Evolutionary conservation across 2,329 filamentous ascomycete genomes (phyloP).

Genomic region (Gaeumannomyces sp.): DNA sequence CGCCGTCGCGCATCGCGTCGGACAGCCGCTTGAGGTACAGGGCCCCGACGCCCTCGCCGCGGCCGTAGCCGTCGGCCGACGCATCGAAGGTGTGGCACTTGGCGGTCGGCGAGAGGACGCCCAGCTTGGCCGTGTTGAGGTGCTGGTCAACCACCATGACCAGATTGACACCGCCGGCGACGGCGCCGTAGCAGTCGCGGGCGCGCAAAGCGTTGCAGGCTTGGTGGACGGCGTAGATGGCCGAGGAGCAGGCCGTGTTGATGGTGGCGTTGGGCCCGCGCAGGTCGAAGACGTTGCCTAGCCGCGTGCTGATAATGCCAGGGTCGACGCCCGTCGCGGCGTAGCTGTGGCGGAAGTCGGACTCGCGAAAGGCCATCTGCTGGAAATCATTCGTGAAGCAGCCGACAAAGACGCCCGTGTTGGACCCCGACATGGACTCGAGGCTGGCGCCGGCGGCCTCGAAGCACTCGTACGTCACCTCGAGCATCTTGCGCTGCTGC

Average conservation of each 20-base stretch:
- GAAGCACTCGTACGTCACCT: neutral
- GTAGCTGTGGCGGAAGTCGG: neutral
- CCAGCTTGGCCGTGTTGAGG: constrained; percentile 23
- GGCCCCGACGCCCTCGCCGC: constrained; percentile 52
- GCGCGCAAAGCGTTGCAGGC: constrained; percentile 41
- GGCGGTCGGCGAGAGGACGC: constrained; percentile 17
- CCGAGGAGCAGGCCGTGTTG: constrained; percentile 25
- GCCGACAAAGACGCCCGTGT: constrained; percentile 2
- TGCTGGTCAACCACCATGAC: constrained; percentile 11
- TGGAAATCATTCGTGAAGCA: constrained; percentile 3
- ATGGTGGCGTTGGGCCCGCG: neutral
- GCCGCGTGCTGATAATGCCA: constrained; percentile 18
- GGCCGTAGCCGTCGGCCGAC: constrained; percentile 39
- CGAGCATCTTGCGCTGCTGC: constrained; percentile 5
- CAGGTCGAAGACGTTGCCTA: neutral
- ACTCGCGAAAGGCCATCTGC: neutral
- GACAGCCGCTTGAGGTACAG: constrained; percentile 53
- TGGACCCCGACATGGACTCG: neutral
- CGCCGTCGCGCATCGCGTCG: constrained; percentile 42
- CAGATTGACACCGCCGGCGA: neutral
- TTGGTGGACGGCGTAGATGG: constrained; percentile 45
- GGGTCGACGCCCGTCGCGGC: constrained; percentile 14
- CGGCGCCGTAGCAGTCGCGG: neutral
- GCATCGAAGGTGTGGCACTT: constrained; percentile 30
- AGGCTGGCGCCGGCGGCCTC: constrained; percentile 1